Evolutionary conservation across 257 asterid genomes (phyloP).

Genomic region (Nicotiana undulata): DNA sequence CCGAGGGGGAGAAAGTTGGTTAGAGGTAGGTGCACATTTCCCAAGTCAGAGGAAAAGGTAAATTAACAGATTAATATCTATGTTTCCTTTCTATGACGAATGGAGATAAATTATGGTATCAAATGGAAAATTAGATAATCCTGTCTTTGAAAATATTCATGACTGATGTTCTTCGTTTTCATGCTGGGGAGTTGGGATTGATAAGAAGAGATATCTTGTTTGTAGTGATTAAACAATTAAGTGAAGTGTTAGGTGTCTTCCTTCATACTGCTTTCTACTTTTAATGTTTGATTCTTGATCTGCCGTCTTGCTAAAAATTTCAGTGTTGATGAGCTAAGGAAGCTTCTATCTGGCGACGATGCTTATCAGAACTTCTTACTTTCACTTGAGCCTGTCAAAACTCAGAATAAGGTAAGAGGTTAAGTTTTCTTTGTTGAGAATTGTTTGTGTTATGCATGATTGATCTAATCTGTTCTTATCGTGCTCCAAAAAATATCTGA

Average conservation of each 20-base stretch:
- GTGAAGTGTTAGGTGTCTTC: background rate
- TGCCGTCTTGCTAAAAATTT: background rate
- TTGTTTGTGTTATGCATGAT: background rate
- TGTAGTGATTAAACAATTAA: background rate
- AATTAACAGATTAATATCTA: too few relatives aligned
- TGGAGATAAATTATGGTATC: too few relatives aligned
- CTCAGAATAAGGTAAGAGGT: constrained; percentile 71
- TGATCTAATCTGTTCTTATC: background rate
- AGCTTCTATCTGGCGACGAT: constrained; percentile 74
- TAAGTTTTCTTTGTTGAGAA: background rate
- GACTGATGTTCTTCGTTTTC: background rate
- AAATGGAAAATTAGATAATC: too few relatives aligned
- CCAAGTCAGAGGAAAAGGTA: too few relatives aligned
- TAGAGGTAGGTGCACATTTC: too few relatives aligned
- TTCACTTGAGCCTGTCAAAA: constrained; percentile 82
- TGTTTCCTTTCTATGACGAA: too few relatives aligned
- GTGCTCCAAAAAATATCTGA: background rate
- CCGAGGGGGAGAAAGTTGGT: too few relatives aligned
- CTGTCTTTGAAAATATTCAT: background rate
- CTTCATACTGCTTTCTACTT: background rate
- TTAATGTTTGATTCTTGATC: background rate
- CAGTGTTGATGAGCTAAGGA: constrained; percentile 83
- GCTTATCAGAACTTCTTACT: constrained; percentile 64
- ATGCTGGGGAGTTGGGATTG: background rate
- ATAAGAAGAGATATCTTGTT: background rate